Evolutionary conservation across 1,139 yeast genomes (phyloP).

Genomic region (Hyphopichia burtonii): DNA sequence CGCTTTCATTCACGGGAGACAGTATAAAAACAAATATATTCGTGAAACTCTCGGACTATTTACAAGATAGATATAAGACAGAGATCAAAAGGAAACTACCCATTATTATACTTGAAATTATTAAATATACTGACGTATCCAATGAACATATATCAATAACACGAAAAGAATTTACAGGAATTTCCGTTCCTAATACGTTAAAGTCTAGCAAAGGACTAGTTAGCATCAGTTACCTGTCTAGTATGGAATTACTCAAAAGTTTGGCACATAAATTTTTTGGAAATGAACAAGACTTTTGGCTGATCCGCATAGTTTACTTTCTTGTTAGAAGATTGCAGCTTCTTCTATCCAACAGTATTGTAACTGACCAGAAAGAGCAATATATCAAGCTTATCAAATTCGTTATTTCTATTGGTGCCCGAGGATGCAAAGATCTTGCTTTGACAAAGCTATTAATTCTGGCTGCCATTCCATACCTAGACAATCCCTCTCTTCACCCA

Average conservation of each 20-base stretch:
- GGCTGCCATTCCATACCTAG: slow-evolving; percentile 19
- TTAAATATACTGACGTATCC: slow-evolving; percentile 43
- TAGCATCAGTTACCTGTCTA: slow-evolving; percentile 26
- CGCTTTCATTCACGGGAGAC: slow-evolving; percentile 44
- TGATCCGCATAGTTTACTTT: slow-evolving; percentile 31
- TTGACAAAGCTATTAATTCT: slow-evolving; percentile 21
- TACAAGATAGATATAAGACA: slow-evolving; percentile 12
- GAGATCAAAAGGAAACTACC: slow-evolving; percentile 18
- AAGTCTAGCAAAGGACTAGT: slow-evolving; percentile 6
- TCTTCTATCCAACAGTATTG: slow-evolving; percentile 18
- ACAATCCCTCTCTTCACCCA: slow-evolving; percentile 12
- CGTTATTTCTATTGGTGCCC: slow-evolving; percentile 28
- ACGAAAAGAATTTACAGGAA: not conserved
- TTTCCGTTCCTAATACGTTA: too few species aligned
- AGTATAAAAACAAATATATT: slow-evolving; percentile 43
- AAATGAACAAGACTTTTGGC: slow-evolving; percentile 33
- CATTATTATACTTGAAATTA: slow-evolving; percentile 19
- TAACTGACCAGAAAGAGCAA: slow-evolving; percentile 20
- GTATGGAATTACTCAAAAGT: slow-evolving; percentile 19
- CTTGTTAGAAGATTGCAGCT: slow-evolving; percentile 32
- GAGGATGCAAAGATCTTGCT: slow-evolving; percentile 10
- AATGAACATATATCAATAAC: slow-evolving; percentile 15
- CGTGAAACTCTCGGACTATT: slow-evolving; percentile 12
- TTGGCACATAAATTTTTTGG: slow-evolving; percentile 18
- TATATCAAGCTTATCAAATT: slow-evolving; percentile 41